A percentile compares a stretch with the other conserved stretches of the same genome.
Evolutionary conservation across 805 yeast species (phyloP).

Genomic region (Cyberlindnera suaveolens): DNA sequence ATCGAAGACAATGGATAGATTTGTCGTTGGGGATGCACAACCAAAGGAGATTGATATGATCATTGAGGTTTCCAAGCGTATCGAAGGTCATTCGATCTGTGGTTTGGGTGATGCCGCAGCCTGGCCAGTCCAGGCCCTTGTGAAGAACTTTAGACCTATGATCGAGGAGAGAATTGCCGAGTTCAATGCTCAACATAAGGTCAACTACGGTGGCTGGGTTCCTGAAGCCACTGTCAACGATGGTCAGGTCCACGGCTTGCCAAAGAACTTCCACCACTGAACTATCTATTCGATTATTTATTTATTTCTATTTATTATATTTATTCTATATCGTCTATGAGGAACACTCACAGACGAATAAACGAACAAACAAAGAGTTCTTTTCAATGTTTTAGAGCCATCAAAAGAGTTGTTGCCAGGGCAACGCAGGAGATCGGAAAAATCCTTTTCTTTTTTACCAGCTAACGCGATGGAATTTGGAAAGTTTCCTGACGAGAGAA

Average conservation of each 20-base stretch:
- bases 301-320: constrained; percentile 4
- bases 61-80: constrained; percentile 75
- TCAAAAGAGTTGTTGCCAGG: too few relatives aligned
- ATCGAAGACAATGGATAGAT: constrained; percentile 77
- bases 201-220: constrained; percentile 76
- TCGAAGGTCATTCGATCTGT: constrained; percentile 89
- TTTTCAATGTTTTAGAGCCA: neutral
- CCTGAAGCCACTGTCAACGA: constrained; percentile 49
- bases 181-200: constrained; percentile 39
- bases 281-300: constrained; percentile 8
- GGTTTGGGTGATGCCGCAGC: constrained; percentile 92
- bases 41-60: constrained; percentile 81
- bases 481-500: too few relatives aligned
- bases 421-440: too few relatives aligned
- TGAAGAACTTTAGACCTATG: constrained; percentile 77
- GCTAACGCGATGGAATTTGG: too few relatives aligned
- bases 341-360: neutral
- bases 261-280: constrained; percentile 26
- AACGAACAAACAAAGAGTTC: neutral
- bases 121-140: constrained; percentile 89
- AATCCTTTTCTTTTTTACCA: too few relatives aligned
- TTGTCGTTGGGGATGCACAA: constrained; percentile 72
- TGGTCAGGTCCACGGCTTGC: constrained; percentile 60
- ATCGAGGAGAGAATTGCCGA: constrained; percentile 70
- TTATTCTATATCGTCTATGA: neutral